Evolutionary conservation across 2,329 filamentous ascomycete genomes (phyloP).

Genomic region (Penicillium sp.): DNA sequence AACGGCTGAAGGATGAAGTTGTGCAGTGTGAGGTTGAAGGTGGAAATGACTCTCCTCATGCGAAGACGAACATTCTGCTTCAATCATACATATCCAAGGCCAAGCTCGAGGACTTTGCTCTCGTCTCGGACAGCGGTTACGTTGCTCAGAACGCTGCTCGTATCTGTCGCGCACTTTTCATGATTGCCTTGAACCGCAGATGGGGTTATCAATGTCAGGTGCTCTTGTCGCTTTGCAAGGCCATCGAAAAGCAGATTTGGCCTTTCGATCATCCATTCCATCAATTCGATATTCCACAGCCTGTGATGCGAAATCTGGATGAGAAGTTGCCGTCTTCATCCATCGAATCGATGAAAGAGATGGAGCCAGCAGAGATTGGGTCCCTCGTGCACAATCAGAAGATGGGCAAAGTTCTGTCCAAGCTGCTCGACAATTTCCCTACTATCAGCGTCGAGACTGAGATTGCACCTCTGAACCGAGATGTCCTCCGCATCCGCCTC

Average conservation of each 20-base stretch:
- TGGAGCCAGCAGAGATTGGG: constrained; percentile 90
- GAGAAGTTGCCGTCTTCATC: constrained; percentile 70
- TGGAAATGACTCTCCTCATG: constrained; percentile 65
- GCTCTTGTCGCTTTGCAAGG: constrained; percentile 87
- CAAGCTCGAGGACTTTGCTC: constrained; percentile 86
- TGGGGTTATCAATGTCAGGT: constrained; percentile 97
- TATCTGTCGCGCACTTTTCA: constrained; percentile 92
- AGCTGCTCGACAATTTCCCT: constrained; percentile 84
- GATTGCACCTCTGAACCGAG: constrained; percentile 90
- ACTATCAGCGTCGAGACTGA: constrained; percentile 88
- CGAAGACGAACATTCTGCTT: constrained; percentile 92
- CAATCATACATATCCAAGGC: constrained; percentile 91
- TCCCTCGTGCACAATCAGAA: constrained; percentile 84
- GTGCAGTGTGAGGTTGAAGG: constrained; percentile 77
- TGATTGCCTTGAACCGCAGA: constrained; percentile 90
- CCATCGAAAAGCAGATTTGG: constrained; percentile 95
- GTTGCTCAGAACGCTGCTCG: constrained; percentile 93
- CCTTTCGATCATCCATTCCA: constrained; percentile 90
- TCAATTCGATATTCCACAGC: constrained; percentile 86
- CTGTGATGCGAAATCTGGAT: constrained; percentile 80
- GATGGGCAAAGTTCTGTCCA: constrained; percentile 78
- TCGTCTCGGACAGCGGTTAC: constrained; percentile 89
- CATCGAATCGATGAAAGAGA: constrained; percentile 82
- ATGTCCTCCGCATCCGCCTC: constrained; percentile 88
- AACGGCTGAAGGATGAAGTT: constrained; percentile 65